Percentiles rank a stretch among this genome's conserved stretches.
phyloP scores from a whole-genome alignment of 129 eudicot genomes.

The Heracleum sosnowskyi region DNA sequence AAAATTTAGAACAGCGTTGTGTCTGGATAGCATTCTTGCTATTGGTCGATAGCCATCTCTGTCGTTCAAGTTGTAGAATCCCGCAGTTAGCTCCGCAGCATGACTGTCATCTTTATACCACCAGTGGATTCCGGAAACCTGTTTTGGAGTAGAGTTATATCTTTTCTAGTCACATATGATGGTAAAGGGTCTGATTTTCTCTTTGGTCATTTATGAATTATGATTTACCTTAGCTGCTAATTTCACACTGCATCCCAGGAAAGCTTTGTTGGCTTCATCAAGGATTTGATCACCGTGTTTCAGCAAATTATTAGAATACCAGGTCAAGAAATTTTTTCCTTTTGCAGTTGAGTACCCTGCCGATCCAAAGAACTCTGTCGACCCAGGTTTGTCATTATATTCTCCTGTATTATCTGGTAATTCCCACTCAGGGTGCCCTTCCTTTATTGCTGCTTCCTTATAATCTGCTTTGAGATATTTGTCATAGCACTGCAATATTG shows the following conservation, averaged over 20 bases:
- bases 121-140: slow-evolving; percentile 97
- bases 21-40: slow-evolving; percentile 86
- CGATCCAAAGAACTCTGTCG: slow-evolving; percentile 58
- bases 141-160: slow-evolving; percentile 6
- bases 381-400: slow-evolving; percentile 56
- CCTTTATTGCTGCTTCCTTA: slow-evolving; percentile 41
- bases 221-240: slow-evolving; percentile 62
- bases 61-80: slow-evolving; percentile 60
- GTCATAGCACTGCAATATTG: slow-evolving; percentile 72
- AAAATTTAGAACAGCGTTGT: slow-evolving; percentile 53
- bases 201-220: neutral
- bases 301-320: slow-evolving; percentile 81
- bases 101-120: slow-evolving; percentile 70
- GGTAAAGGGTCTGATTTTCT: neutral
- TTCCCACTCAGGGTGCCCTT: slow-evolving; percentile 72
- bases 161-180: neutral
- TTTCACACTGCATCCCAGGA: slow-evolving; percentile 61
- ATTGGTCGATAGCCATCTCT: slow-evolving; percentile 87
- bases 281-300: slow-evolving; percentile 81
- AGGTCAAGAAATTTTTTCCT: slow-evolving; percentile 72
- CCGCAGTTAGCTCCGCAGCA: slow-evolving; percentile 81
- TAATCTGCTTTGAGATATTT: slow-evolving; percentile 57
- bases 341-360: slow-evolving; percentile 57
- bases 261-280: slow-evolving; percentile 84
- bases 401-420: slow-evolving; percentile 73